These are phyloP conservation scores for Phyllosticta capitalensis DNA, from an alignment of 2,329 filamentous ascomycete species.

Conservation along the genomic window DNA sequence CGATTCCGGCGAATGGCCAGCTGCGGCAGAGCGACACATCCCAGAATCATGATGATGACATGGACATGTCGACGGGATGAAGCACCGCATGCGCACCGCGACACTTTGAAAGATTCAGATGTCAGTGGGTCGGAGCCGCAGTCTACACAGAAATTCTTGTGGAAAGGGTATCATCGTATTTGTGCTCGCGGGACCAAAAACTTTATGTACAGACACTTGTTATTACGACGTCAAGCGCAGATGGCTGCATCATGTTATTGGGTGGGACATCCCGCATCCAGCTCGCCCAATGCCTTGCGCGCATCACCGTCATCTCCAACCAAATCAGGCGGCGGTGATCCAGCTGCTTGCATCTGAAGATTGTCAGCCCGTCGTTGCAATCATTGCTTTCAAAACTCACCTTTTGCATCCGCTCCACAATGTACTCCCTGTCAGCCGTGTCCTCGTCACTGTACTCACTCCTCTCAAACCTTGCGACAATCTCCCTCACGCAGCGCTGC, in stretches of 20 bases:
- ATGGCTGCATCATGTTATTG: constrained; percentile 38
- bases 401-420: constrained; percentile 97
- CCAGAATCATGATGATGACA: constrained; percentile 17
- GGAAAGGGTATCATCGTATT: background rate
- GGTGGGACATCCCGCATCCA: constrained; percentile 52
- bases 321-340: constrained; percentile 80
- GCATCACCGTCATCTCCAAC: constrained; percentile 82
- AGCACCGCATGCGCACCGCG: background rate
- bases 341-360: constrained; percentile 86
- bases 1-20: constrained; percentile 27
- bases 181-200: background rate
- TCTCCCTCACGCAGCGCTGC: constrained; percentile 68
- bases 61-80: constrained; percentile 25
- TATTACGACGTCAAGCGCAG: background rate
- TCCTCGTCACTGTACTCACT: constrained; percentile 74
- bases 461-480: constrained; percentile 81
- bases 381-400: constrained; percentile 41
- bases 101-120: too few species aligned
- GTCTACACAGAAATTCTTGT: background rate
- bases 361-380: constrained; percentile 10
- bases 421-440: constrained; percentile 73
- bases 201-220: background rate
- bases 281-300: constrained; percentile 53
- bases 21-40: constrained; percentile 13
- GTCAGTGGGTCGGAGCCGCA: too few species aligned